Conservation (phyloP, 345 rosid genomes). For the Toxicodendron radicans region DNA sequence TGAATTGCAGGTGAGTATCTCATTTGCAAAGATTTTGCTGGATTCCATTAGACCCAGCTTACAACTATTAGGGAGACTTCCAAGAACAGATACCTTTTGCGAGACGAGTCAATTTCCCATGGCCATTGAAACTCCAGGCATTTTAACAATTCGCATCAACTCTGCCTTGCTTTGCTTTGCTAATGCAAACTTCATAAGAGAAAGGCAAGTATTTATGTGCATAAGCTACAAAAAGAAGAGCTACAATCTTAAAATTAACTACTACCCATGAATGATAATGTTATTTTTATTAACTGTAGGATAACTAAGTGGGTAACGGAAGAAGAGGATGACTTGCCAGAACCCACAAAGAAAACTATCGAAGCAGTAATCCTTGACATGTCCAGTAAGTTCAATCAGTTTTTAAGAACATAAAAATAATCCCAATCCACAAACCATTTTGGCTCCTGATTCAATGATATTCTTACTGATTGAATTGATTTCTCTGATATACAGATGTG, state of each 20-base stretch:
- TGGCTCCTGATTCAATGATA: not conserved
- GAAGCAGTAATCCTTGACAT: conserved; percentile 61
- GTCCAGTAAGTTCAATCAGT: conserved; percentile 49
- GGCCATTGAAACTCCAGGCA: conserved; percentile 57
- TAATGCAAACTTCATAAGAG: conserved; percentile 74
- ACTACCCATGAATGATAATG: not conserved
- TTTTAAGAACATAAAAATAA: no score
- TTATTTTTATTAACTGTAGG: conserved; percentile 27
- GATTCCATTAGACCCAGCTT: conserved; percentile 65
- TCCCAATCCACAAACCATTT: not conserved
- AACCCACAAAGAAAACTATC: conserved; percentile 29
- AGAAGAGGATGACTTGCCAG: conserved; percentile 40
- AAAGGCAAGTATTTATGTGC: conserved; percentile 40
- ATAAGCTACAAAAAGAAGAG: not conserved
- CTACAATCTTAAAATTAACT: not conserved
- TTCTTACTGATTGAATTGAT: not conserved
- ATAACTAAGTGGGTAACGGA: conserved; percentile 47
- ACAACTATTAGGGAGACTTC: conserved; percentile 63
- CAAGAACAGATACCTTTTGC: conserved; percentile 54
- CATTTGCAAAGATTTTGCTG: conserved; percentile 66
- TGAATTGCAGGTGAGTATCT: conserved; percentile 59
- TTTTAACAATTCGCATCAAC: conserved; percentile 55
- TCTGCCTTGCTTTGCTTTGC: conserved; percentile 79
- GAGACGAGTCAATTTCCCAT: conserved; percentile 72
- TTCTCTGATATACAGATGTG: conserved; percentile 39